Base-by-base conservation (phyloP, 768 basidiomycete species). In the Tulasnella sp. region DNA sequence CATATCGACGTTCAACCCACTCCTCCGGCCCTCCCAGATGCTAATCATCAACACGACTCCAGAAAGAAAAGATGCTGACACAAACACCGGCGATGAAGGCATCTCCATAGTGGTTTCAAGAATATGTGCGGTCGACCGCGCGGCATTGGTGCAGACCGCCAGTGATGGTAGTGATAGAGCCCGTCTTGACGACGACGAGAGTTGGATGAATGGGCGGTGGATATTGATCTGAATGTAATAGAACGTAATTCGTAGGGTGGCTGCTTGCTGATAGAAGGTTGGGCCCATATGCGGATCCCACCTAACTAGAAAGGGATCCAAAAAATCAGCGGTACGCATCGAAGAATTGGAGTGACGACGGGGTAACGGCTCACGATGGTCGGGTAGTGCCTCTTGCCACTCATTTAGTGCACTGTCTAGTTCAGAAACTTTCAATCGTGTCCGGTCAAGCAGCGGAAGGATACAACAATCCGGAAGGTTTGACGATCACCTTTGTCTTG, bases 151-250 rank as follows among this genome's bases (percentile, higher is more conserved):
- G 34, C 34, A 38, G 34, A 86, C 88, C 0, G 85, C 83, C 21
- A 86, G 74, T 0, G 84, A 86, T 7, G 84, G 84, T 67, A 83
- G 81, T 2, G 77, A 73, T 3, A 80, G 63, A 1, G 78, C 75
- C 0, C 76, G 76, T 61, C 75, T 81, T 47, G 76, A 71, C 2
- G 81, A 78, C 0, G 79, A 79, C 0, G 26, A 29, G 41, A 44
- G 55, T 24, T 11, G 83, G 84, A 91, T 82, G 71, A 88, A 89
- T 0, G 86, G 83, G 2, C 87, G 82, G 69, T 90, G 87, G 41
- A 88, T 76, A 34, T 86, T 73, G 62, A 90, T 88, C 68, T 85
- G 82, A 13, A 81, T 72, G 58, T 83, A 75, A 65, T 87, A 79
- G 67, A 84, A 89, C 4, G 77, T 72, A 19, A 76, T 72, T 56